phyloP scores from a whole-genome alignment of 768 basidiomycete species.

The Lactifluus piperatus region DNA sequence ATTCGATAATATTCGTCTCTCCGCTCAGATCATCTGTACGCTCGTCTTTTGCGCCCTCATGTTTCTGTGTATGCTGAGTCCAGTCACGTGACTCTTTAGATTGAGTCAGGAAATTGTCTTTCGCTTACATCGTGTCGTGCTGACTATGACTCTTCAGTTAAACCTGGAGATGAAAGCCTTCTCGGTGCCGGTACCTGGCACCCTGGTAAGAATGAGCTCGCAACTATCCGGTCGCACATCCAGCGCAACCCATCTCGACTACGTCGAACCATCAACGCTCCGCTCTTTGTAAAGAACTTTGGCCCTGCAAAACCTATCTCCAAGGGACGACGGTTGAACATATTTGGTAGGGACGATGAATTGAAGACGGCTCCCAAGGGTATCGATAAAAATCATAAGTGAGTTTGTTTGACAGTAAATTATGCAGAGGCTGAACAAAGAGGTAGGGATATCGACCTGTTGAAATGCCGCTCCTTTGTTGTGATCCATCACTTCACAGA shows the following conservation, averaged over 20 bases:
- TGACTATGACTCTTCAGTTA: constrained; percentile 35
- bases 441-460: constrained; percentile 77
- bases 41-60: constrained; percentile 13
- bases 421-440: background rate
- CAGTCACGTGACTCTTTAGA: constrained; percentile 15
- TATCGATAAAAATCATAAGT: constrained; percentile 74
- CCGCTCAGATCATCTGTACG: constrained; percentile 52
- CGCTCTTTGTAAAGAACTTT: constrained; percentile 69
- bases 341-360: constrained; percentile 85
- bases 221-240: constrained; percentile 69
- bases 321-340: constrained; percentile 55
- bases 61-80: background rate
- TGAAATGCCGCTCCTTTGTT: constrained; percentile 74
- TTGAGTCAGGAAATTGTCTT: constrained; percentile 19
- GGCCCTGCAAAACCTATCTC: constrained; percentile 57
- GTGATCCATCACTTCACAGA: constrained; percentile 46
- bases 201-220: constrained; percentile 70
- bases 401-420: constrained; percentile 13
- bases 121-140: background rate
- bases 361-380: constrained; percentile 91
- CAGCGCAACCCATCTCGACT: constrained; percentile 51
- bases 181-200: constrained; percentile 79
- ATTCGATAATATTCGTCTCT: background rate
- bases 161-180: constrained; percentile 55
- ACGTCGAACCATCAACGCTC: constrained; percentile 53